phyloP scores from a whole-genome alignment of 129 eudicot genomes.

The Ambrosia artemisiifolia region DNA sequence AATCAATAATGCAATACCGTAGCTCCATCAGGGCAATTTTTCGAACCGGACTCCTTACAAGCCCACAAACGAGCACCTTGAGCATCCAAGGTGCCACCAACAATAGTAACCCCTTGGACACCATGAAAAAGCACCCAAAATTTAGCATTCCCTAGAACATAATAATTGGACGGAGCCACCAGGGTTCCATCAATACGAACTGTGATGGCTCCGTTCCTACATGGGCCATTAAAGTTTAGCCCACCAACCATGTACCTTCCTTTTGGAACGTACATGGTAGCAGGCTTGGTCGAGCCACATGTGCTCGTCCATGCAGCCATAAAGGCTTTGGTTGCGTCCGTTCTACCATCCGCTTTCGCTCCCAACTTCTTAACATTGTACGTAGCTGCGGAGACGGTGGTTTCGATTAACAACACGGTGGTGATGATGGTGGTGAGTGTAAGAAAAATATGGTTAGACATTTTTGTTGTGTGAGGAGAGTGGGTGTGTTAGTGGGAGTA shows the following conservation, averaged over 20 bases:
- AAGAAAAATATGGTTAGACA: slow-evolving; percentile 15
- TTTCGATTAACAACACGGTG: slow-evolving; percentile 2
- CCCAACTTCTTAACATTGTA: slow-evolving; percentile 44
- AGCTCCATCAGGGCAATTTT: slow-evolving; percentile 58
- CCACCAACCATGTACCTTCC: slow-evolving; percentile 47
- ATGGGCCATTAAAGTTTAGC: slow-evolving; percentile 33
- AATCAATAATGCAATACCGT: slow-evolving; percentile 34
- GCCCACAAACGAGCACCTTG: slow-evolving; percentile 63
- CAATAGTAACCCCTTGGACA: slow-evolving; percentile 49
- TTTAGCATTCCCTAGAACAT: slow-evolving; percentile 28
- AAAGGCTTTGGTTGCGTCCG: slow-evolving; percentile 53
- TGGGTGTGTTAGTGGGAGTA: slow-evolving; percentile 24
- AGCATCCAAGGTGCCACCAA: slow-evolving; percentile 62
- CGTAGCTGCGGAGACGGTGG: slow-evolving; percentile 9
- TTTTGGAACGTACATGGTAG: slow-evolving; percentile 53
- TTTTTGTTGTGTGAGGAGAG: slow-evolving; percentile 21
- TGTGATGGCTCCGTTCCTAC: slow-evolving; percentile 41
- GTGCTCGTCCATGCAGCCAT: slow-evolving; percentile 55
- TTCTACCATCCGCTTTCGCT: slow-evolving; percentile 58
- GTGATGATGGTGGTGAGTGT: slow-evolving; percentile 8
- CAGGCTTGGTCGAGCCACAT: slow-evolving; percentile 45
- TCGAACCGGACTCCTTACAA: slow-evolving; percentile 46
- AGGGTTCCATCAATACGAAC: slow-evolving; percentile 55
- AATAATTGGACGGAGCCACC: slow-evolving; percentile 51
- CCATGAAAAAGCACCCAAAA: slow-evolving; percentile 45